These are phyloP conservation scores for Tylopilus felleus DNA, from an alignment of 768 basidiomycete genomes.

Conservation along the genomic window DNA sequence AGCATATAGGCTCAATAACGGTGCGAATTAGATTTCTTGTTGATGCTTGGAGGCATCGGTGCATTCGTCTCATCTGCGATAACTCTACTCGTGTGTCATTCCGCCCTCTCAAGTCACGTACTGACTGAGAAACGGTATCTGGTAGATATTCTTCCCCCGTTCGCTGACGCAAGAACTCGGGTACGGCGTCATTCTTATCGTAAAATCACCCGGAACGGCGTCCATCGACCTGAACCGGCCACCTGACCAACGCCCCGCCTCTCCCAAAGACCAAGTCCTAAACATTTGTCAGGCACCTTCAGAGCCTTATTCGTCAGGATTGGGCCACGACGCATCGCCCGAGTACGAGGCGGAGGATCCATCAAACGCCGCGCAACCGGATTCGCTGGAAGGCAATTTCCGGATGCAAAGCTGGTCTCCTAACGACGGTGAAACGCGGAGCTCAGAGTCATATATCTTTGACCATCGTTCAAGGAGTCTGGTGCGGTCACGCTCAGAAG, in stretches of 20 bases:
- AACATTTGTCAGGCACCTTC: constrained; percentile 21
- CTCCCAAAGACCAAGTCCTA: constrained; percentile 24
- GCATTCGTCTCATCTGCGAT: constrained; percentile 78
- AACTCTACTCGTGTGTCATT: constrained; percentile 62
- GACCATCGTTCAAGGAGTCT: constrained; percentile 27
- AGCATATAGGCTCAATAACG: background rate
- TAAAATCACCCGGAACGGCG: constrained; percentile 28
- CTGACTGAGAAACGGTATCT: background rate
- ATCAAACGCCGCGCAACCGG: constrained; percentile 4
- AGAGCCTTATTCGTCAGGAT: constrained; percentile 17
- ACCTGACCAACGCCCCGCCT: constrained; percentile 13
- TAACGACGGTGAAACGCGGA: constrained; percentile 10
- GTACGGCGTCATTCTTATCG: constrained; percentile 41
- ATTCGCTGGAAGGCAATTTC: constrained; percentile 23
- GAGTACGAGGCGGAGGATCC: constrained; percentile 39
- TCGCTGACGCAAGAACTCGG: constrained; percentile 64
- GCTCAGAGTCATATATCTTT: constrained; percentile 25
- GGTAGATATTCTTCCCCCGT: constrained; percentile 75
- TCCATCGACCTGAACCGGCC: constrained; percentile 22
- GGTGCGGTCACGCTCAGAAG: constrained; percentile 31
- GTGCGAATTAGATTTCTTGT: constrained; percentile 51
- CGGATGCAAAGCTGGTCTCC: constrained; percentile 25
- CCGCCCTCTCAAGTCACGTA: background rate
- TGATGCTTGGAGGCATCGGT: constrained; percentile 70
- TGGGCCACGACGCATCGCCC: constrained; percentile 33